Evolutionary conservation across 1,284 basidiomycete species (phyloP).

Genomic region (Ceratobasidium sp.): DNA sequence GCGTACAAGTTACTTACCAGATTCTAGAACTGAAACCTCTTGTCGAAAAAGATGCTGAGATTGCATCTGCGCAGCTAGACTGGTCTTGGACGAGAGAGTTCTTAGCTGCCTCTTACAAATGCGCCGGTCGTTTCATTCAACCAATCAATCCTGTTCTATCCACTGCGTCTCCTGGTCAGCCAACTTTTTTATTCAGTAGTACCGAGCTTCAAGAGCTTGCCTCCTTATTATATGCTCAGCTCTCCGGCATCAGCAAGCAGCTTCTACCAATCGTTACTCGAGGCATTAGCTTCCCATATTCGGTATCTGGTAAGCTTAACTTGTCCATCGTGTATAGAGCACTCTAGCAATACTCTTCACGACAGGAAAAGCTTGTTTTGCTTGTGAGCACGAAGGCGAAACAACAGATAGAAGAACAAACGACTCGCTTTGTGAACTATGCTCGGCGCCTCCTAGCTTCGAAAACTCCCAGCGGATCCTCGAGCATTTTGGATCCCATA

Average conservation of each 20-base stretch:
- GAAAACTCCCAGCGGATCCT: background rate
- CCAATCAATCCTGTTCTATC: background rate
- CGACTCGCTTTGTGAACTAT: background rate
- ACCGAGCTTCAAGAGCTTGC: background rate
- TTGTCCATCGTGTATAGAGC: background rate
- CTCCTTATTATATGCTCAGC: background rate
- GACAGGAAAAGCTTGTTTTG: background rate
- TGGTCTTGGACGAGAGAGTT: background rate
- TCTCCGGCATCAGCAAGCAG: background rate
- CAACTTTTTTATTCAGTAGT: background rate
- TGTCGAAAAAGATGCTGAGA: no score
- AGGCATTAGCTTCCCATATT: background rate
- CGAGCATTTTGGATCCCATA: background rate
- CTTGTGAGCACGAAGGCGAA: background rate
- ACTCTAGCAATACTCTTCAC: background rate
- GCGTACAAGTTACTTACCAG: background rate
- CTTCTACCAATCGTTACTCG: background rate
- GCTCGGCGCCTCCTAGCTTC: background rate
- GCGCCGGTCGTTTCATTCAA: background rate
- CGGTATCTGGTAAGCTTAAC: background rate
- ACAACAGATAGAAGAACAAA: background rate
- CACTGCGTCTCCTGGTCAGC: background rate
- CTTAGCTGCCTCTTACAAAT: background rate
- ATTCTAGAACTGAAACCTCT: background rate
- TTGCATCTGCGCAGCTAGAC: background rate